Base-by-base conservation (phyloP, 805 yeast genomes). In the Dipodascus albidus region DNA sequence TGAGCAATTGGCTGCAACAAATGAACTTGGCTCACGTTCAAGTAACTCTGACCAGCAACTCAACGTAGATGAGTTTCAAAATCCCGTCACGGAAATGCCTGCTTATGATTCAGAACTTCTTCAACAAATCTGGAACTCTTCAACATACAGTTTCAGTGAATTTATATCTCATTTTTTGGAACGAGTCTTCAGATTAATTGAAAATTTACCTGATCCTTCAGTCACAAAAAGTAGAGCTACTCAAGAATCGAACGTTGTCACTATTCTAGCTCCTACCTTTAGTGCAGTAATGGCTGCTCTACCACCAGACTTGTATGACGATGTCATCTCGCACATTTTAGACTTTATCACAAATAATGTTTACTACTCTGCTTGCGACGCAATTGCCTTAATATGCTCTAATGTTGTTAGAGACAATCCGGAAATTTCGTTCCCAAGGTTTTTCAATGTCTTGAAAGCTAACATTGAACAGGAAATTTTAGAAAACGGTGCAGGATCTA, bases 401-500 rank as follows among this genome's bases (percentile, higher is more conserved):
- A 76, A 84, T 0, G 67, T 91, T 48, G 80, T 85, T 2, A 80
- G 82, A 57, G 77, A 87, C 47, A 80, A 82, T 49, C 82, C 88
- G 0, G 60, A 64, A 8, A 59, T 63, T 2, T 72, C 77, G 9
- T 76, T 82, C 56, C 68, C 73, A 1, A 67, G 65, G 48, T 64
- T 79, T 23, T 73, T 77, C 38, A 65, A 70, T 0, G 61, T 72
- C n/a, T 66, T 85, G 19, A 68, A 75, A 50, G 72, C 71, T 3
- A 75, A 75, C 52, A 81, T 90, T 23, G 70, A 73, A 38, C 79
- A 75, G 33, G 96, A 91, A 62, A 73, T 91, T 20, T 70, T 70
- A 9, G 87, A 82, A 58, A 85, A 90, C 58, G 85, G 81, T 2
- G 97, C 97, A 0, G 98, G 97, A 2, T 68, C 77, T 0, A 71